Base-by-base conservation (phyloP, 1,284 basidiomycete genomes). In the Pseudozyma flocculosa region DNA sequence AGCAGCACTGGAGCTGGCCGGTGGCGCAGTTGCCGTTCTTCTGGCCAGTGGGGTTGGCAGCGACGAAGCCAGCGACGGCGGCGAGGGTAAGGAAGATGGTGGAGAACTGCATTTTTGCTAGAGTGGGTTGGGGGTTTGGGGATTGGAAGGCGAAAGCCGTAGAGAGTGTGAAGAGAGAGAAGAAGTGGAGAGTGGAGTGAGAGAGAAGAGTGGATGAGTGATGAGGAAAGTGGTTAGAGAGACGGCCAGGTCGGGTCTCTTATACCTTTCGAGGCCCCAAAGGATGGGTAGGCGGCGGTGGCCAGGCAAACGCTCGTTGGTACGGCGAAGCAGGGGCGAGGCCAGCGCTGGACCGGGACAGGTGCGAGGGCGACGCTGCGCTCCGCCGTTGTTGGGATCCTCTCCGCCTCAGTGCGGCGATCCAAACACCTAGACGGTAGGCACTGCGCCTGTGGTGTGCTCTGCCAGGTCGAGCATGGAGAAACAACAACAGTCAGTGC, bases 51-150 rank as follows among this genome's bases (percentile, higher is more conserved):
- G 54, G 58, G 39, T 54, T 24, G 29, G 62, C 62, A 40, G 60
- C 50, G 29, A 64, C 63, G 39, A 64, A 46, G 51, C 54, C 60
- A 50, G 64, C 63, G 47, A 61, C 29, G 53, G 58, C 49, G 55
- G 59, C 55, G 29, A 63, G 48, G 46, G 50, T 38, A 44, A 53
- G 60, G 49, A 69, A 56, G 61, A 67, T 57, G 55, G 63, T 61
- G 50, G 61, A 59, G 67, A 69, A 69, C 61, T 69, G 61, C 67
- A 69, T 69, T 57, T 69, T 69, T 54, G 61, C 43, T 19, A 24
- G 38, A 49, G 23, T 34, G n/a, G 29, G 19, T 15, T 48, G 42
- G 19, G 40, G 23, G 19, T 26, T 41, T 48, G 34, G 30, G 11
- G 26, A n/a, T 29, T 29, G 26, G 26, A 50, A 67, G 64, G 52